Base-by-base conservation (phyloP, 108 stramenopile genomes). In the Pseudonitzschia multistriata region DNA sequence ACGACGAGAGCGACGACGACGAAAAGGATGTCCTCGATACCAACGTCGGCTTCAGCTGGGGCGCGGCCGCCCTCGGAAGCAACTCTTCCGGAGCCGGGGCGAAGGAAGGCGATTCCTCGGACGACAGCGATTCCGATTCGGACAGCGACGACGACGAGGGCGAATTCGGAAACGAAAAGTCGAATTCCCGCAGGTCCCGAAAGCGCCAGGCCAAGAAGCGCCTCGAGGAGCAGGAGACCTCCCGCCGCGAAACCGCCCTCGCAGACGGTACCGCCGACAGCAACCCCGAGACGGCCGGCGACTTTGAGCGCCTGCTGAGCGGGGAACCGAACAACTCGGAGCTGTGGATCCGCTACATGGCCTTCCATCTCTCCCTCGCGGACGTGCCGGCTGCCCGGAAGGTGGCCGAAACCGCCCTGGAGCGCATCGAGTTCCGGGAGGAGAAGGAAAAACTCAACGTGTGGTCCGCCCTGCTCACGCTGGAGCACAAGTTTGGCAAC, bases 261-360 rank as follows among this genome's bases (percentile, higher is more conserved):
- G 94, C 94, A 8, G 93, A 93, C 74, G 96, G 95, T 5, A 93
- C 91, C 24, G 95, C 91, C 27, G 93, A 92, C 61, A 83, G 83
- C 19, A 89, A 84, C 56, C 94, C 97, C 13, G 96, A 96, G 73
- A 96, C 94, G 0, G 74, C 88, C 31, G 95, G 85, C 3, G 98
- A 99, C 80, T 97, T 96, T 74, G 97, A 99, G 81, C 92, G 97
- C 22, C 81, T 99, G 21, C 70, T 99, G 68, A 87, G 92, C 11
- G 88, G 88, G 27, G 77, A 83, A 36, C 98, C 98, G 2, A 97
- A 97, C 66, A 82, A 81, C 34, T 95, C 96, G 3, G 88, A 96
- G 50, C 62, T 83, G 19, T 99, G 97, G 97, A 96, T 99, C 40
- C 87, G 89, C 47, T 99, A 91, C 79, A 99, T 99, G 96, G 97